Evolutionary conservation across 495 filamentous ascomycete species (phyloP).

Genomic region (Penicillium salamii): DNA sequence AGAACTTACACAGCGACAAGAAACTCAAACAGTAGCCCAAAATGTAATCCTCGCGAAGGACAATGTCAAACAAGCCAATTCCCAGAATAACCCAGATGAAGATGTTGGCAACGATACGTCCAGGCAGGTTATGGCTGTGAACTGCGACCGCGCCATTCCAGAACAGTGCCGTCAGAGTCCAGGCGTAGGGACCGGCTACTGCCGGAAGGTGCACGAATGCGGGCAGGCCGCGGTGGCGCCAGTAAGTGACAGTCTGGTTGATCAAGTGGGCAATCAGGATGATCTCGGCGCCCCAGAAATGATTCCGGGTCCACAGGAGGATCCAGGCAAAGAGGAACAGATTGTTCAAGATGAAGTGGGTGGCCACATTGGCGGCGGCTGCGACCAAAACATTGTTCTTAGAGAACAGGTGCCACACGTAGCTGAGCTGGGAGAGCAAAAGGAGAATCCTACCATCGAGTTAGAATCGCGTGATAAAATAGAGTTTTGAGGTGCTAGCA

Average conservation of each 20-base stretch:
- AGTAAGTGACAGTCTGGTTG: conserved; percentile 73
- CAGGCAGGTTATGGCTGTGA: conserved; percentile 53
- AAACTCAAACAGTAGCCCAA: conserved; percentile 76
- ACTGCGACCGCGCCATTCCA: conserved; percentile 85
- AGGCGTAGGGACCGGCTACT: conserved; percentile 75
- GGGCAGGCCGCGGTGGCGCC: conserved; percentile 66
- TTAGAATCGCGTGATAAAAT: no score
- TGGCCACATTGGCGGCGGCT: conserved; percentile 71
- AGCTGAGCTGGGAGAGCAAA: conserved; percentile 71
- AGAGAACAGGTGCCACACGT: conserved; percentile 73
- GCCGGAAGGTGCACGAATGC: conserved; percentile 70
- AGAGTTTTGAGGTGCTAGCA: no score
- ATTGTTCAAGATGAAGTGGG: conserved; percentile 84
- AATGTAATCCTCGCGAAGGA: conserved; percentile 73
- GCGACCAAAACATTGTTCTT: conserved; percentile 55
- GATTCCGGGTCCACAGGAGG: conserved; percentile 72
- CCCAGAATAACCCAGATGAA: conserved; percentile 79
- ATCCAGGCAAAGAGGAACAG: conserved; percentile 74
- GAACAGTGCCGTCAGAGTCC: conserved; percentile 78
- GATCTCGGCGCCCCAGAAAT: conserved; percentile 70
- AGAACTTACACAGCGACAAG: conserved; percentile 58
- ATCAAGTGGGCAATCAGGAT: conserved; percentile 76
- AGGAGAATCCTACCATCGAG: conserved; percentile 60
- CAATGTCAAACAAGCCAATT: conserved; percentile 70
- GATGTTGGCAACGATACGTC: conserved; percentile 76